Percentiles rank a stretch among this genome's conserved stretches.
Evolutionary conservation across 148 eudicot genomes (phyloP).

Genomic region (Chenopodium suecicum): DNA sequence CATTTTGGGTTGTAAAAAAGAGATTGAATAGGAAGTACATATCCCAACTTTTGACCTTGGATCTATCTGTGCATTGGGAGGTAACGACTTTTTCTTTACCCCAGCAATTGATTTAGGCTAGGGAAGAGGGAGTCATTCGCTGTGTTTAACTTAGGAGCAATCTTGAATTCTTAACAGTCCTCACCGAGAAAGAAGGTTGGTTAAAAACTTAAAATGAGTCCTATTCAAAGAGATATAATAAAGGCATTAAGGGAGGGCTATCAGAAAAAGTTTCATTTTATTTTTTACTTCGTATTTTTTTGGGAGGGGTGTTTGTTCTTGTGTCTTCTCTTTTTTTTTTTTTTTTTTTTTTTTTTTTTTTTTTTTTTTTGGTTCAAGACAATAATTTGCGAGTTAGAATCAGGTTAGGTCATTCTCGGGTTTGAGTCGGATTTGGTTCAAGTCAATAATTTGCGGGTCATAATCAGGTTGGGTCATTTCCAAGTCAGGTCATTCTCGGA

Average conservation of each 20-base stretch:
- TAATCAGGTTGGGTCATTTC: too few relatives aligned
- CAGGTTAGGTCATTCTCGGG: too few relatives aligned
- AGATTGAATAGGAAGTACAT: not conserved
- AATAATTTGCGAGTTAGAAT: too few relatives aligned
- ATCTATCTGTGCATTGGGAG: not conserved
- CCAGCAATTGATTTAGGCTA: not conserved
- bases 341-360: not conserved
- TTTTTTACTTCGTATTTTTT: too few relatives aligned
- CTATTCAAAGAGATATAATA: not conserved
- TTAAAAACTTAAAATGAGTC: not conserved
- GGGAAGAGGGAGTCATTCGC: not conserved
- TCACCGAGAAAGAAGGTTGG: not conserved
- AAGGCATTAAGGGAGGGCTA: not conserved
- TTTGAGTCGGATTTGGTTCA: too few relatives aligned
- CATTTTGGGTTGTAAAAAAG: not conserved
- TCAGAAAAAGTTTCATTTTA: not conserved
- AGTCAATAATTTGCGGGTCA: too few relatives aligned
- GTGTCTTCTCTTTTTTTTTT: not conserved
- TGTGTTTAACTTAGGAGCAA: not conserved
- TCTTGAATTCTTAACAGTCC: not conserved
- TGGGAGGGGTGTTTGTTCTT: not conserved
- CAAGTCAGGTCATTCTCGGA: too few relatives aligned
- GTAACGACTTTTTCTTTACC: not conserved
- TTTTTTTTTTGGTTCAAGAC: too few relatives aligned
- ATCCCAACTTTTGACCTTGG: not conserved